Base-by-base conservation (phyloP, 1,139 yeast species). In the Lodderomyces beijingensis region DNA sequence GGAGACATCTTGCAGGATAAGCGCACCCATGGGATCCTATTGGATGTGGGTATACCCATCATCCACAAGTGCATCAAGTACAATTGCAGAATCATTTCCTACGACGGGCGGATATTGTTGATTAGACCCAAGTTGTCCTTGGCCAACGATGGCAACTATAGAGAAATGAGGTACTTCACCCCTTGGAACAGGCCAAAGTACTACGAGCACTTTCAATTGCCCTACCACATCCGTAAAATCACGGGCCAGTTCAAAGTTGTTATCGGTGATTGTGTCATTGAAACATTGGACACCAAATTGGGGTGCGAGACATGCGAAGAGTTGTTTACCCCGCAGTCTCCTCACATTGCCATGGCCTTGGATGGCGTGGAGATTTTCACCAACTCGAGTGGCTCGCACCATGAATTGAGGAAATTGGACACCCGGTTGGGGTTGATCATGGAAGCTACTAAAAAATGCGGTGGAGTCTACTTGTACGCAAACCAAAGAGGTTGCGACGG, bases 241-340 rank as follows among this genome's bases (percentile, higher is more conserved):
- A 76, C 86, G 0, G 81, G 79, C 8, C 95, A 86, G 55, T 47
- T 61, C 8, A 55, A 62, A 10, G 95, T 87, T 13, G 74, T 73
- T 19, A 79, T 91, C 57, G 99, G 99, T 32, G 97, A 91, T 62
- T 93, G 95, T 40, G 81, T 87, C 5, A 64, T 91, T 33, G 77
- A 82, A 37, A 84, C 96, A 1, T 57, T 77, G 40, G 96, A 88
- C 49, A 87, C 97, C 0, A 79, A 84, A 32, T 70, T 91, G 40
- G 99, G 98, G 9, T 87, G 89, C 35, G 99, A 91, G 59, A 91
- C 98, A 2, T 91, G 99, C 56, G 99, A 91, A 55, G 99, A 91
- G 57, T 67, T 91, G 38, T 91, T 91, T 59, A 91, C 99, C 0
- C 98, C 98, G 1, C 82, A 87, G 45, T 80, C 95, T 7, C 98